A percentile compares a stretch with the other conserved stretches of the same genome.
These are phyloP conservation scores for Apiotrichum porosum DNA, from an alignment of 1,284 basidiomycete genomes.

Conservation along the genomic window DNA sequence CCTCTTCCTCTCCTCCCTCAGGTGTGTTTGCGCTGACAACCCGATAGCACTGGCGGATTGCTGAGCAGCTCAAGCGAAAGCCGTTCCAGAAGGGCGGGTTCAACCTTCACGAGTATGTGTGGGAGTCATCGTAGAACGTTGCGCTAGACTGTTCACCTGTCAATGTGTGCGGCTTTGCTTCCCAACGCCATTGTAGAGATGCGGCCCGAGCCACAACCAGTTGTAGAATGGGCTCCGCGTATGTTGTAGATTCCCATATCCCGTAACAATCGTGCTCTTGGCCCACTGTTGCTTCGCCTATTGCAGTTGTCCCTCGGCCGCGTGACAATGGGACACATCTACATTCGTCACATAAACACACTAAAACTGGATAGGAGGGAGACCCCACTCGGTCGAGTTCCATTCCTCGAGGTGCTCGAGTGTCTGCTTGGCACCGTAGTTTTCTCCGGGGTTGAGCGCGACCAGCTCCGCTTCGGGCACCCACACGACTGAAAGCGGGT, in stretches of 20 bases:
- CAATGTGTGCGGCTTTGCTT: no score
- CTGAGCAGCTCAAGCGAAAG: conserved; percentile 18
- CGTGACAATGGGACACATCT: no score
- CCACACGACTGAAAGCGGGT: conserved; percentile 40
- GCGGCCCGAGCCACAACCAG: no score
- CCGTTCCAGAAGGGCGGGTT: conserved; percentile 18
- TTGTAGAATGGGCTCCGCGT: no score
- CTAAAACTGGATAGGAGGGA: conserved; percentile 19
- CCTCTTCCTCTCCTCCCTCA: no score
- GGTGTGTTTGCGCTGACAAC: background rate
- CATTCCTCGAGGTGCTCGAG: conserved; percentile 39
- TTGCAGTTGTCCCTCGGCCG: no score
- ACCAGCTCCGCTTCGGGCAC: conserved; percentile 44
- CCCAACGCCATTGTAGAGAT: no score
- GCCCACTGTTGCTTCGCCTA: no score
- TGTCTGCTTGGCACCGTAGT: conserved; percentile 40
- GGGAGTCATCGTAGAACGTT: conserved; percentile 13
- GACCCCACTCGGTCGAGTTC: conserved; percentile 42
- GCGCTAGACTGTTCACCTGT: no score
- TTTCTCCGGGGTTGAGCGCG: conserved; percentile 37
- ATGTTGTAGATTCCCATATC: no score
- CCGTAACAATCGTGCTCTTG: no score
- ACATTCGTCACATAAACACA: no score
- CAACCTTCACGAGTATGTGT: conserved; percentile 17
- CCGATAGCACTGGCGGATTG: conserved; percentile 15